Evolutionary conservation across 2,329 filamentous ascomycete species (phyloP), one percentile per base, ranked within the genome.

Genomic region (Cercospora sp.): DNA sequence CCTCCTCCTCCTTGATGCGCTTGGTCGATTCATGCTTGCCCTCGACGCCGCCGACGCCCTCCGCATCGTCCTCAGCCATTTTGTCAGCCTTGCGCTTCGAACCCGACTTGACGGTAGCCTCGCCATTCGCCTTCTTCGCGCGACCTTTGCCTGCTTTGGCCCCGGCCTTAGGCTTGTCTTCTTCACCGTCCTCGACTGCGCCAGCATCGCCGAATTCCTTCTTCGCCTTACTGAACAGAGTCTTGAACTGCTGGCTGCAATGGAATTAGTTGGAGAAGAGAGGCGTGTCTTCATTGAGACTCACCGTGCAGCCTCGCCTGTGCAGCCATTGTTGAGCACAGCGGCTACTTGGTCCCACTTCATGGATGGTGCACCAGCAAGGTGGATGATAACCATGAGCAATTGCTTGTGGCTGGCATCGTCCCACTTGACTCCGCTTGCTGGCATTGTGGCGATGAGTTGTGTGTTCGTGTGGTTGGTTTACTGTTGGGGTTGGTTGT

Each of bases 291-390:
- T 33, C 31, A 33, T 33, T 33, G 7, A 33, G 31, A 33, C 33
- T 36, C 33, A 36, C 33, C 33, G 33, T 5, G 33, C 33, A 36
- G 33, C 33, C 28, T 63, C 65, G 33, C 23, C 48, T 8, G 60
- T 67, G 42, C 36, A 59, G 42, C 65, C 65, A 18, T 67, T 36
- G 26, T 51, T 48, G 5, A 67, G 33, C n/a, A 63, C 7, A 5
- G 30, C 30, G 0, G 59, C 65, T 23, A 67, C 65, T 28, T 67
- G n/a, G 23, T 67, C 66, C 72, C 72, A 71, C 16, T 72, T 69
- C 13, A 69, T 67, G 12, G 60, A 20, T 10, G 51, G 20, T 51
- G 60, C 33, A 16, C 26, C 23, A 33, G 61, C 39, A 12, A 67
- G 53, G 48, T 64, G 62, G 42, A 64, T 60, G 55, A 67, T 30